Evolutionary conservation across 2,329 filamentous ascomycete species (phyloP).

Genomic region (Claviceps sorghi): DNA sequence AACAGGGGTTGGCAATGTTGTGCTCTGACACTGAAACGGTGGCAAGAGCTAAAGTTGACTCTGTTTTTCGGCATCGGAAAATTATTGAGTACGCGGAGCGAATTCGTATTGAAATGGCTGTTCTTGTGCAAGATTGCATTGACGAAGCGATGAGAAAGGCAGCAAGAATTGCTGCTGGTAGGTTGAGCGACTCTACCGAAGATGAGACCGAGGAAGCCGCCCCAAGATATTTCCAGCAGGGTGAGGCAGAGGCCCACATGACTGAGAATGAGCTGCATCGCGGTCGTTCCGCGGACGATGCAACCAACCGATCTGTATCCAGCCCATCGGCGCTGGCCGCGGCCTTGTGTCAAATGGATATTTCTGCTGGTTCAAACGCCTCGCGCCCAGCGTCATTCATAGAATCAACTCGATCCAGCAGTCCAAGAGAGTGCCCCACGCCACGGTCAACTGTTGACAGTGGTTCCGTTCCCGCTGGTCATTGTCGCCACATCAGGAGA

Average conservation of each 20-base stretch:
- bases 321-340: conserved; percentile 39
- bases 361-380: conserved; percentile 14
- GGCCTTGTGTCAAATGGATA: conserved; percentile 31
- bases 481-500: conserved; percentile 52
- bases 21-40: conserved; percentile 79
- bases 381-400: conserved; percentile 39
- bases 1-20: conserved; percentile 75
- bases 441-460: conserved; percentile 63
- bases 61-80: conserved; percentile 76
- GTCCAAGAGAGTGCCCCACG: conserved; percentile 79
- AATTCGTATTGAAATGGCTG: conserved; percentile 83
- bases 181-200: conserved; percentile 63
- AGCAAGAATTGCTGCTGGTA: conserved; percentile 70
- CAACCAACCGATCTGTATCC: conserved; percentile 11
- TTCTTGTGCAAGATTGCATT: conserved; percentile 90
- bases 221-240: conserved; percentile 7
- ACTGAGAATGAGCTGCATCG: conserved; percentile 7
- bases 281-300: conserved; percentile 7
- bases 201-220: conserved; percentile 32
- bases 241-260: conserved; percentile 5
- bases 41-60: conserved; percentile 79
- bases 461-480: conserved; percentile 39
- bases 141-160: conserved; percentile 83
- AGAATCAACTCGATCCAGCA: conserved; percentile 72
- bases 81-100: conserved; percentile 95